phyloP scores from a whole-genome alignment of 306 rosid species.

The Sicyos baderoa region DNA sequence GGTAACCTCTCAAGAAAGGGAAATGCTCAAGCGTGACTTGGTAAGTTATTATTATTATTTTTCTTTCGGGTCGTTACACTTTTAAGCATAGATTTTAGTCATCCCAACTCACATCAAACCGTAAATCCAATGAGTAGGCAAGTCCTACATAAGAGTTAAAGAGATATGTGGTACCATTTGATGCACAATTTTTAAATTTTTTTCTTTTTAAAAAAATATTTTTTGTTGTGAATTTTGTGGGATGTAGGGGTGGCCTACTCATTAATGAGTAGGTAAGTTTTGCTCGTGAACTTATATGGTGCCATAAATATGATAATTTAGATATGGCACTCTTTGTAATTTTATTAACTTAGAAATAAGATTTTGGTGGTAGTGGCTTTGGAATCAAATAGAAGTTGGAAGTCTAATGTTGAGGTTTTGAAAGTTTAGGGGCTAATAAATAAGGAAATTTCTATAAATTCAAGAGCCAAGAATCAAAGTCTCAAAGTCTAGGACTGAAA shows the following conservation, averaged over 20 bases:
- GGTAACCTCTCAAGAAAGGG: slow-evolving; percentile 40
- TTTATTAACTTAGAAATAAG: no score
- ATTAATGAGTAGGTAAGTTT: no score
- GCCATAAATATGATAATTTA: neutral
- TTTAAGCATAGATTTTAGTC: neutral
- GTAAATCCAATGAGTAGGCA: no score
- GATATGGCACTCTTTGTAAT: neutral
- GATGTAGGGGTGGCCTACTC: no score
- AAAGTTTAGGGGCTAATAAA: neutral
- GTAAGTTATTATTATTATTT: slow-evolving; percentile 24
- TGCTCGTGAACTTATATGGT: neutral
- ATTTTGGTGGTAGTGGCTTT: neutral
- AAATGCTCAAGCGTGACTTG: slow-evolving; percentile 56
- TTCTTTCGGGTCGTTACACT: neutral
- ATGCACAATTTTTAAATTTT: no score
- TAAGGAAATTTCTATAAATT: neutral
- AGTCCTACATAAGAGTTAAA: no score
- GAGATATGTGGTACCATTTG: no score
- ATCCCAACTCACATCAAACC: neutral
- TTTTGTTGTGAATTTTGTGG: no score
- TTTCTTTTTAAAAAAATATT: no score
- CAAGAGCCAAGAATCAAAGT: neutral
- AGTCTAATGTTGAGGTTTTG: neutral
- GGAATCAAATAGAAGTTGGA: neutral
- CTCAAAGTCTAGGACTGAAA: no score